Conservation (phyloP, 306 rosid species). For the Mucuna pruriens region DNA sequence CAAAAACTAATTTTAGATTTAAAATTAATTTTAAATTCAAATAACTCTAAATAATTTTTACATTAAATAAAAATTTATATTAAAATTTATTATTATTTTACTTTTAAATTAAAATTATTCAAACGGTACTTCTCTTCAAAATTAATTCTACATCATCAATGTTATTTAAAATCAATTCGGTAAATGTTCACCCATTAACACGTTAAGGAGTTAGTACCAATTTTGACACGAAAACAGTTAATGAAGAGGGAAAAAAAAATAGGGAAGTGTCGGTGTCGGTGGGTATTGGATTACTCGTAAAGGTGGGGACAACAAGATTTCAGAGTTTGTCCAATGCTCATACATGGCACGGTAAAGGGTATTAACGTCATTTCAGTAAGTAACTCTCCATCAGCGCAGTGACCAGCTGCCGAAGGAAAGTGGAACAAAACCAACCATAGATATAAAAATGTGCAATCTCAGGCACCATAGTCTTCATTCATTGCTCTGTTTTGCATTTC, state of each 20-base stretch:
- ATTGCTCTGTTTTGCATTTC: neutral
- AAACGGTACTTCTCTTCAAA: too few species aligned
- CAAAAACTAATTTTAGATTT: too few species aligned
- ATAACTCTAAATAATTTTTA: too few species aligned
- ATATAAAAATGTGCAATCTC: neutral
- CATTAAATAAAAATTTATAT: too few species aligned
- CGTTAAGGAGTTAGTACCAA: too few species aligned
- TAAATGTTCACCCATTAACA: too few species aligned
- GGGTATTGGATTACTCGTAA: neutral
- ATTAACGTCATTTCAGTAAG: neutral
- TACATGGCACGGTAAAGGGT: neutral
- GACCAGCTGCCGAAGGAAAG: conserved; percentile 9
- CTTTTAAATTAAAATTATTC: too few species aligned
- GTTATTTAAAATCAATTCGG: too few species aligned
- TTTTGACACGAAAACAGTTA: too few species aligned
- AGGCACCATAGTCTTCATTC: neutral
- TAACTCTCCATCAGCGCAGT: neutral
- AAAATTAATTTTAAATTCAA: too few species aligned
- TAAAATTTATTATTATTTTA: too few species aligned
- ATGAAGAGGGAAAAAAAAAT: neutral
- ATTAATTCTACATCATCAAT: too few species aligned
- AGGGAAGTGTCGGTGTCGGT: conserved; percentile 1
- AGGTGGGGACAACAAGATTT: neutral
- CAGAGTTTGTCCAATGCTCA: neutral
- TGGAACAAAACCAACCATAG: conserved; percentile 11